Percentiles rank a stretch among this genome's conserved stretches.
These are phyloP conservation scores for Exobasidium rhododendri DNA, from an alignment of 1,284 basidiomycete genomes.

Conservation along the genomic window DNA sequence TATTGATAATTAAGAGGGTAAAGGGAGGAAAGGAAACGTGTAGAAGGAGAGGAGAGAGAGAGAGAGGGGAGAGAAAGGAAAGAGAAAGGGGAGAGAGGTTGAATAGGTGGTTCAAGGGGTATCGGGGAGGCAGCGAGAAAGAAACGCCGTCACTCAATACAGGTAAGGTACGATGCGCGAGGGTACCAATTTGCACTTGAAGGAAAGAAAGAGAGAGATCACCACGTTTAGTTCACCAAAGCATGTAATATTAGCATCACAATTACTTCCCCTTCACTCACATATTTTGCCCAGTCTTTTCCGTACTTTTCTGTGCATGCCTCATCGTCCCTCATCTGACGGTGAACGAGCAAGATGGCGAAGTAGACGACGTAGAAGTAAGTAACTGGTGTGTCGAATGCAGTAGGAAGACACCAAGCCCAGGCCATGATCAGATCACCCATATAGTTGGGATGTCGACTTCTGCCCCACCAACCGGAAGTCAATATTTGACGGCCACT, in stretches of 20 bases:
- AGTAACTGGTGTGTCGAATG: conserved; percentile 84
- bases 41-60: neutral
- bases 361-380: conserved; percentile 94
- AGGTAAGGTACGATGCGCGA: conserved; percentile 85
- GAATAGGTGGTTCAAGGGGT: neutral
- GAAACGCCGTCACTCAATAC: conserved; percentile 59
- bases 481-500: conserved; percentile 85
- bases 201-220: conserved; percentile 26
- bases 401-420: conserved; percentile 90
- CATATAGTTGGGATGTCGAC: conserved; percentile 72
- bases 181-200: conserved; percentile 60
- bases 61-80: neutral
- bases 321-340: conserved; percentile 88
- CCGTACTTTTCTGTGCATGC: conserved; percentile 72
- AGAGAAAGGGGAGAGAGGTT: neutral
- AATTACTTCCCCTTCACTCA: neutral
- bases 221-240: conserved; percentile 7
- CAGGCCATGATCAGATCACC: conserved; percentile 86
- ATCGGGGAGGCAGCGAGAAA: neutral
- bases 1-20: neutral
- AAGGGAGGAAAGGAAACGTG: neutral
- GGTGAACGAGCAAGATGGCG: conserved; percentile 80
- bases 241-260: no score
- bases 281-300: conserved; percentile 67
- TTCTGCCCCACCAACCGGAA: conserved; percentile 95